Base-by-base conservation (phyloP, 179 eudicot species). In the Amaranthus tricolor region DNA sequence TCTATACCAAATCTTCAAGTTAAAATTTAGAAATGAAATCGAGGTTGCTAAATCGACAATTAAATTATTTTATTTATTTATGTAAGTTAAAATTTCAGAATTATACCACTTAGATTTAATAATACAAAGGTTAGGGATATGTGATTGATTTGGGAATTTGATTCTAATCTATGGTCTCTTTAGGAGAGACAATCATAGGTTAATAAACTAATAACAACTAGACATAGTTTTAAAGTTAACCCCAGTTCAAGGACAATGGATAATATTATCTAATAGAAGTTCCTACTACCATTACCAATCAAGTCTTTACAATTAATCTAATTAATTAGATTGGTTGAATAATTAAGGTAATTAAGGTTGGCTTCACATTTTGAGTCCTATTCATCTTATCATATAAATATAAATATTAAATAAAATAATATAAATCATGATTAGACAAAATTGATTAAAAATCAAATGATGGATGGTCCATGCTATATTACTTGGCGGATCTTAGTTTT, bases 111-210 rank as follows among this genome's bases (percentile, higher is more conserved):
- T 57, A 57, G 9, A 71, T 5, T 71, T 58, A 13, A 51, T 24
- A 53, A 31, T 69, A 69, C 8, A 52, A 8, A 69, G 52, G 40
- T 31, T 31, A 31, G 40, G 40, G 40, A 31, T 31, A 31, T 31
- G 40, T 31, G 40, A 31, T 31, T 53, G 13, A 53, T 49, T 69
- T 51, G 9, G 16, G 54, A 52, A 53, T 6, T 44, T 65, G 52
- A 65, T 65, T 65, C 45, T 55, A 52, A 71, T 58, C 54, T 13
- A 44, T 72, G 75, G 75, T 72, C 75, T 12, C 66, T 72, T 59
- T 9, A 72, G n/a, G 53, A 7, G 75, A 65, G 66, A 72, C 75
- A 72, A 59, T 8, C 60, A 13, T 58, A 45, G 66, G 45, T 7
- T 58, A 45, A 47, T 58, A 58, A 2, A 6, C 31, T 19, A 47